Evolutionary conservation across 1,284 basidiomycete genomes (phyloP), one percentile per base, ranked within the genome.

Genomic region (Peniophora sp.): DNA sequence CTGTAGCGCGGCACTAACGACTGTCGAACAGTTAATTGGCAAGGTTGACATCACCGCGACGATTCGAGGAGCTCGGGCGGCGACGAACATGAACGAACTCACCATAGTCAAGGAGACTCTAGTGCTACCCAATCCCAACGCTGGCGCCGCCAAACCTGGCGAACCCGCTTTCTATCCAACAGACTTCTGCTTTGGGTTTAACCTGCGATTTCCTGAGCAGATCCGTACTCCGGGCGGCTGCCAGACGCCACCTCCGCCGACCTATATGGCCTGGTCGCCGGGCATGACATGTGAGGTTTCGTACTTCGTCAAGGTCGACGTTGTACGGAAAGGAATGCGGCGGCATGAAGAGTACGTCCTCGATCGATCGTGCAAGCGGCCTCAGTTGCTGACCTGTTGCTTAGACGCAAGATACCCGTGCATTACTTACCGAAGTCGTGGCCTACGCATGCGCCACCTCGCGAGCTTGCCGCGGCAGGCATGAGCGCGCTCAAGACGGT

Each of bases 261-360:
- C 72, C 2, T 69, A 62, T 50, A 63, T 65, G 11, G 59, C 64
- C 2, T 67, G 64, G 50, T 66, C 69, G 39, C 64, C 69, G 2
- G 65, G 69, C 11, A 58, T 69, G 9, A 59, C 64, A n/a, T 65
- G 65, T 41, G 69, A 72, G 49, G 61, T 75, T 20, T 58, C 58
- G 16, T 77, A 76, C 57, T 53, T 55, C 34, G 47, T 76, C 38
- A 69, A 67, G 55, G 61, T 76, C 16, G 63, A 70, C 32, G 63
- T 75, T 56, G 59, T 61, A 44, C 66, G 74, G 32, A 73, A 70
- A 56, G 69, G 69, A 27, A 53, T 74, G 11, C 64, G 67, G 38
- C 65, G 67, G 49, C 65, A 69, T 58, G 70, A 70, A 61, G 59
- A 58, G 78, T 80, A 56, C 63, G 75, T 61, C 44, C 17, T 38